phyloP scores from a whole-genome alignment of 2,329 filamentous ascomycete genomes.

The Sporothrix humicola region DNA sequence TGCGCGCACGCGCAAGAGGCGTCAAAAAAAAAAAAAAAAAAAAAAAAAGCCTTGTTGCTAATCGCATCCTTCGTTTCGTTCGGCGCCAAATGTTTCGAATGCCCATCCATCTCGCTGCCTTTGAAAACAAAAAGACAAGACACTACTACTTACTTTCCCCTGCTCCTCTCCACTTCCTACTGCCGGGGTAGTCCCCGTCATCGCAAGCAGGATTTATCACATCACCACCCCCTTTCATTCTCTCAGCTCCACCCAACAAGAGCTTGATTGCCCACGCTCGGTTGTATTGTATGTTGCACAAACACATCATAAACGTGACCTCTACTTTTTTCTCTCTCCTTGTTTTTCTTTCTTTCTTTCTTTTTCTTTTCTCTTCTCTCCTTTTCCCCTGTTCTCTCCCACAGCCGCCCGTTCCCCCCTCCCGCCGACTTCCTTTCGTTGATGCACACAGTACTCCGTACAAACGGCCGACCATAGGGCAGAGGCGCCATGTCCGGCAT shows the following conservation, averaged over 20 bases:
- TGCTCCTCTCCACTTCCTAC: too few relatives aligned
- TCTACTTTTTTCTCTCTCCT: background rate
- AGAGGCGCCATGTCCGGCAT: conserved; percentile 20
- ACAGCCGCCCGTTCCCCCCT: background rate
- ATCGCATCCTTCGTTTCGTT: conserved; percentile 16
- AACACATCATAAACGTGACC: background rate
- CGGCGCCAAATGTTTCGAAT: background rate
- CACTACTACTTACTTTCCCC: too few relatives aligned
- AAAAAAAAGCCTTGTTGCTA: conserved; percentile 15
- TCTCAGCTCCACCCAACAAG: too few relatives aligned
- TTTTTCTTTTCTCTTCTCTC: background rate
- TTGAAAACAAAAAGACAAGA: too few relatives aligned
- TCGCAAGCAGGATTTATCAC: too few relatives aligned
- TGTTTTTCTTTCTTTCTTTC: background rate
- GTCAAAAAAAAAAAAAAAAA: background rate
- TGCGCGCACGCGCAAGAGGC: background rate
- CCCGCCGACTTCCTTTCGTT: background rate
- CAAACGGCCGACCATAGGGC: background rate
- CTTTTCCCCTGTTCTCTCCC: background rate
- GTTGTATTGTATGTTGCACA: too few relatives aligned
- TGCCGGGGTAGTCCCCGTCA: too few relatives aligned
- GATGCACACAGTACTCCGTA: background rate
- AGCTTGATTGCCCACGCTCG: too few relatives aligned
- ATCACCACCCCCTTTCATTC: too few relatives aligned
- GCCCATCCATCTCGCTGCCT: background rate